phyloP scores from a whole-genome alignment of 208 protist genomes.

The Leishmania guyanensis region DNA sequence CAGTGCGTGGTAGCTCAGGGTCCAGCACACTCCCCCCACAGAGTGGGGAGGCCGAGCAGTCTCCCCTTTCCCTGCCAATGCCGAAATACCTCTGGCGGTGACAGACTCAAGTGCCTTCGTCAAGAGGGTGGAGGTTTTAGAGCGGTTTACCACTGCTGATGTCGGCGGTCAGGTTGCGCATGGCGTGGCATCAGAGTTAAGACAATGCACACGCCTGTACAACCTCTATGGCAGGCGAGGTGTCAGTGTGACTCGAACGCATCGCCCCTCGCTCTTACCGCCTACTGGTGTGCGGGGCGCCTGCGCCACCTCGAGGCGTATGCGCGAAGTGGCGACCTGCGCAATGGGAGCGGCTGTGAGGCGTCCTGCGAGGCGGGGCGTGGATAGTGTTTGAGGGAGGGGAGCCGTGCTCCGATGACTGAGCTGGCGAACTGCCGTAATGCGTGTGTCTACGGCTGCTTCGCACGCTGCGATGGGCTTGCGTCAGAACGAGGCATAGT shows the following conservation, averaged over 20 bases:
- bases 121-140: neutral
- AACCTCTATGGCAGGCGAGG: neutral
- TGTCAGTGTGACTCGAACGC: neutral
- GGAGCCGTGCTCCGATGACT: neutral
- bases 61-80: too few species aligned
- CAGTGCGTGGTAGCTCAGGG: neutral
- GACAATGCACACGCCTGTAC: neutral
- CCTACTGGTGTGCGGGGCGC: neutral
- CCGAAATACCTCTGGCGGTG: too few species aligned
- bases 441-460: neutral
- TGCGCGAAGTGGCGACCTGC: neutral
- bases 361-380: neutral
- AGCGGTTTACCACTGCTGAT: neutral
- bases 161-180: neutral
- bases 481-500: neutral
- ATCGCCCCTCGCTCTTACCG: neutral
- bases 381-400: neutral
- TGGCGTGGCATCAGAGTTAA: neutral
- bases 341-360: neutral
- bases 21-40: neutral
- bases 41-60: too few species aligned
- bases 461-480: neutral
- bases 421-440: neutral
- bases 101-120: too few species aligned
- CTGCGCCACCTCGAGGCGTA: neutral